These are phyloP conservation scores for Lactifluus subvellereus DNA, from an alignment of 768 basidiomycete genomes.

Conservation along the genomic window DNA sequence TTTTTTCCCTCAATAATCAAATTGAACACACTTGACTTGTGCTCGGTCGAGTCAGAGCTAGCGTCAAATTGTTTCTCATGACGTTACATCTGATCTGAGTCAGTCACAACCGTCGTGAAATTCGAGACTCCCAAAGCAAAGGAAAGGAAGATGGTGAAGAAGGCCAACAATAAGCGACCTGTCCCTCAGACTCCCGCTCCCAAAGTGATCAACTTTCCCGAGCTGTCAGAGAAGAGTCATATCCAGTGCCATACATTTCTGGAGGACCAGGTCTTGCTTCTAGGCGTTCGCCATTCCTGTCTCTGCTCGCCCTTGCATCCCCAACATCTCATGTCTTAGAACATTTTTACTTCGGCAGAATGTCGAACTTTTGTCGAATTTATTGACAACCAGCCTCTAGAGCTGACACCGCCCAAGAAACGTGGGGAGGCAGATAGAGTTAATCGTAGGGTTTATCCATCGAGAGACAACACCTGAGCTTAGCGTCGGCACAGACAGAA, in stretches of 20 bases:
- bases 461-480: background rate
- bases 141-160: conserved; percentile 10
- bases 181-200: background rate
- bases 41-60: background rate
- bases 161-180: background rate
- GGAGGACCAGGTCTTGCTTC: conserved; percentile 58
- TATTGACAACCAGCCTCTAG: conserved; percentile 53
- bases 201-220: conserved; percentile 4
- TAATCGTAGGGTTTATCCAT: conserved; percentile 44
- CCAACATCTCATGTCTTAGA: conserved; percentile 32
- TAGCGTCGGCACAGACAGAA: conserved; percentile 42
- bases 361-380: conserved; percentile 56
- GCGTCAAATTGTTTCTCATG: no score
- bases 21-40: background rate
- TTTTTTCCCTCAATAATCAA: background rate
- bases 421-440: conserved; percentile 65
- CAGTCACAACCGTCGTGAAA: background rate
- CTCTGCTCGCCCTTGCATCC: background rate
- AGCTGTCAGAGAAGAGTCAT: conserved; percentile 13
- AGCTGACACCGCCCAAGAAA: conserved; percentile 66
- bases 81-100: background rate
- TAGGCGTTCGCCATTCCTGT: conserved; percentile 41
- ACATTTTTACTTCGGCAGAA: conserved; percentile 52
- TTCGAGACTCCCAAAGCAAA: background rate
- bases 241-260: conserved; percentile 33